phyloP scores from a whole-genome alignment of 1,284 basidiomycete genomes.

The Cryptococcus sp. region DNA sequence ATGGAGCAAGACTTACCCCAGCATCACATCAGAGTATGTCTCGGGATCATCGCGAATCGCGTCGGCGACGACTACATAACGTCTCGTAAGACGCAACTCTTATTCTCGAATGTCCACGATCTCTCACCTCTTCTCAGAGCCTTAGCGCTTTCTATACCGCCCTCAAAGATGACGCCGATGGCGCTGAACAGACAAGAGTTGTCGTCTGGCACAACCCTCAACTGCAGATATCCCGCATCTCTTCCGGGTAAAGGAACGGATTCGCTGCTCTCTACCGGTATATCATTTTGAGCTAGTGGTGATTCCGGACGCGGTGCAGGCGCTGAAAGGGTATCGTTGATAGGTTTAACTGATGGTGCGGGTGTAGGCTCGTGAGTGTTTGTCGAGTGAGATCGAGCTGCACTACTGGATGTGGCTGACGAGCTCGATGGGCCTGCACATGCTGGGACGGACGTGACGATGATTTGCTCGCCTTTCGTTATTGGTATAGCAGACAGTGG shows the following conservation, averaged over 20 bases:
- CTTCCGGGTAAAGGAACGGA: constrained; percentile 50
- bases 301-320: constrained; percentile 22
- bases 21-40: constrained; percentile 76
- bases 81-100: neutral
- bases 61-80: constrained; percentile 74
- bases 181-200: constrained; percentile 91
- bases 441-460: constrained; percentile 61
- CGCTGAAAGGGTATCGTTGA: constrained; percentile 33
- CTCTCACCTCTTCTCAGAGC: constrained; percentile 44
- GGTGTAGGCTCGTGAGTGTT: constrained; percentile 13
- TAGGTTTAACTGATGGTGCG: constrained; percentile 34
- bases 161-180: constrained; percentile 78
- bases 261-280: constrained; percentile 25
- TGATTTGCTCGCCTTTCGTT: constrained; percentile 75
- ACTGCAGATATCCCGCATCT: constrained; percentile 51
- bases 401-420: neutral
- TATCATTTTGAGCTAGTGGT: constrained; percentile 19
- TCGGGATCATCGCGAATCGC: constrained; percentile 69
- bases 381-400: neutral
- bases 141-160: constrained; percentile 63
- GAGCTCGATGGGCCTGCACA: constrained; percentile 9
- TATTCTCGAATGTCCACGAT: neutral
- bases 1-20: constrained; percentile 62
- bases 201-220: constrained; percentile 84
- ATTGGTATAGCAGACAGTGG: constrained; percentile 74